Evolutionary conservation across 164 flowering plant species (phyloP).

Genomic region (Magnolia sinica): DNA sequence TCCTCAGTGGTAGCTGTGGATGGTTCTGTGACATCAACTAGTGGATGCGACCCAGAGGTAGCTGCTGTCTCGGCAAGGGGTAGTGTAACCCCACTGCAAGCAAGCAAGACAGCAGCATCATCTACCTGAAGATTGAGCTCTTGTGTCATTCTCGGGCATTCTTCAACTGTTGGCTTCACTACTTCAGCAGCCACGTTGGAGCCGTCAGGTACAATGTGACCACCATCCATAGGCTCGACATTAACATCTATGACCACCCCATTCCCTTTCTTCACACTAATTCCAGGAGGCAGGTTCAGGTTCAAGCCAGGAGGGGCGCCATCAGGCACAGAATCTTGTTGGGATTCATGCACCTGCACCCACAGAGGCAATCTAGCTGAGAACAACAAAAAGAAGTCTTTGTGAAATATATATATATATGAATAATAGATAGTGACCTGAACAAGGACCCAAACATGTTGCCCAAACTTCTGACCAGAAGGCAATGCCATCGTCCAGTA

Average conservation of each 20-base stretch:
- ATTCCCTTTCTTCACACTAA: slow-evolving; percentile 18
- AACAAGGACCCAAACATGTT: slow-evolving; percentile 87
- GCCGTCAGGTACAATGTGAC: slow-evolving; percentile 1
- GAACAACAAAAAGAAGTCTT: not conserved
- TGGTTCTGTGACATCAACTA: slow-evolving; percentile 26
- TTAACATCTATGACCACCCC: slow-evolving; percentile 29
- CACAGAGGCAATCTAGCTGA: not conserved
- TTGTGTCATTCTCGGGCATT: slow-evolving; percentile 17
- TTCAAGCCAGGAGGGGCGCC: slow-evolving; percentile 32
- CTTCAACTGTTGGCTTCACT: slow-evolving; percentile 23
- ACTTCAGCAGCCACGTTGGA: slow-evolving; percentile 12
- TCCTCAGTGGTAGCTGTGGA: slow-evolving; percentile 7
- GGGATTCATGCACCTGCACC: slow-evolving; percentile 52
- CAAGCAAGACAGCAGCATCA: not conserved
- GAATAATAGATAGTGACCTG: slow-evolving; percentile 35
- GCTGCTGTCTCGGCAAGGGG: slow-evolving; percentile 11
- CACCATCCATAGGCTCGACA: slow-evolving; percentile 27
- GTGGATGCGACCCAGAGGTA: slow-evolving; percentile 33
- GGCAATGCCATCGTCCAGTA: slow-evolving; percentile 84
- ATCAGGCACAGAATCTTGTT: slow-evolving; percentile 17
- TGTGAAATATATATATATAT: not conserved
- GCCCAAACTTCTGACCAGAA: slow-evolving; percentile 71
- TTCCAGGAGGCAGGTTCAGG: slow-evolving; percentile 61
- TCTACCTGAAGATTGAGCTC: slow-evolving; percentile 31
- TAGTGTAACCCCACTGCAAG: not conserved